These are phyloP conservation scores for Viola pubescens DNA, from an alignment of 441 rosid species.

Conservation along the genomic window DNA sequence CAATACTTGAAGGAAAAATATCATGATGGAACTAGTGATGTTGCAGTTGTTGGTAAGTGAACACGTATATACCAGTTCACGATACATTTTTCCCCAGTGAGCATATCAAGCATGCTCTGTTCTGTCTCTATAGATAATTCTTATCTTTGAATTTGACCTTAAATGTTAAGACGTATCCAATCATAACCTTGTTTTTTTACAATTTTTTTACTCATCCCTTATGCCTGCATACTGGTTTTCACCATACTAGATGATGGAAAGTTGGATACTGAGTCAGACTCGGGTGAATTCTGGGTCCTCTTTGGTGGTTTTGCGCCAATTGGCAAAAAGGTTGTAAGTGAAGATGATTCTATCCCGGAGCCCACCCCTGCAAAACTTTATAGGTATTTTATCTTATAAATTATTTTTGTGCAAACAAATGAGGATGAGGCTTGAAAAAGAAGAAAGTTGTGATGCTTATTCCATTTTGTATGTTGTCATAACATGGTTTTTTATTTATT, in stretches of 20 bases:
- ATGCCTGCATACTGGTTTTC: conserved; percentile 9
- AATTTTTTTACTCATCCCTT: not conserved
- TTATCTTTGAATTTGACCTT: not conserved
- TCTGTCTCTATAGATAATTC: not conserved
- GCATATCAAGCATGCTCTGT: too few species aligned
- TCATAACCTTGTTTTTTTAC: conserved; percentile 1
- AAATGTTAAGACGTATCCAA: not conserved
- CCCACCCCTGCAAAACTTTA: conserved; percentile 70
- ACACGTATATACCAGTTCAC: conserved; percentile 15
- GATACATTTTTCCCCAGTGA: not conserved
- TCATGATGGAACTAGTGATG: conserved; percentile 79
- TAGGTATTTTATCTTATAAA: conserved; percentile 36
- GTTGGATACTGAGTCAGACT: conserved; percentile 94
- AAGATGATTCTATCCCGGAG: conserved; percentile 70
- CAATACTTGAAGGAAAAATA: conserved; percentile 92
- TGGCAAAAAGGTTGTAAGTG: conserved; percentile 70
- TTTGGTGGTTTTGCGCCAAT: conserved; percentile 99
- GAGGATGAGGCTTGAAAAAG: not conserved
- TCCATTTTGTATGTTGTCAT: not conserved
- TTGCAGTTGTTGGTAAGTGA: conserved; percentile 95
- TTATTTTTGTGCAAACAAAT: conserved; percentile 8
- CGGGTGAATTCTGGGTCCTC: conserved; percentile 99
- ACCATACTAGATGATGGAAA: conserved; percentile 79
- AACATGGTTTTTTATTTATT: not conserved
- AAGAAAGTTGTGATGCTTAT: not conserved